Base-by-base conservation (phyloP, 768 basidiomycete species). In the Mycena galopus region DNA sequence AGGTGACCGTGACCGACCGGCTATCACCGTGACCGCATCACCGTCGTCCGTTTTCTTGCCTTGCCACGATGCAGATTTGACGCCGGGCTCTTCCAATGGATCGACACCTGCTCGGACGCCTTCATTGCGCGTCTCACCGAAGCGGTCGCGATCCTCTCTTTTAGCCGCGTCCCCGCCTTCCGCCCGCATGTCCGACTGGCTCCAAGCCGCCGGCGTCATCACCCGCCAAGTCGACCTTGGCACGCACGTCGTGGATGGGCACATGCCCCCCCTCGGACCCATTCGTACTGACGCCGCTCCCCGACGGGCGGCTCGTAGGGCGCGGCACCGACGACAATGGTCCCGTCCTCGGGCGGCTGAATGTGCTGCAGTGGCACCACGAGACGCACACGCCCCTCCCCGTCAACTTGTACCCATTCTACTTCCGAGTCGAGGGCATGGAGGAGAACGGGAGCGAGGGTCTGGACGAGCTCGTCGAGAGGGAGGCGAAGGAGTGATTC, bases 371-470 rank as follows among this genome's bases (percentile, higher is more conserved):
- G 77, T 96, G 94, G 66, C 96, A 97, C 68, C 83, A 88, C 59
- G 84, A 91, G 67, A 88, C 89, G 39, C 85, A 88, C 27, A 84
- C 90, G 53, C 88, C 90, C 39, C 88, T 98, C 23, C 97, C 97
- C 1, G 95, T 98, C 30, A 98, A 98, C 80, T 82, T 98, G 66
- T n/a, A n/a, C n/a, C n/a, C n/a, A n/a, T n/a, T n/a, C n/a, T 90
- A 91, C 74, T 92, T 94, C 85, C 95, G 94, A 86, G 96, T 99
- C 77, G 97, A 99, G 81, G 97, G 94, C 5, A 99, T 98, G 97
- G 97, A 99, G 81, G 97, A 99, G 85, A 93, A 88, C 72, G 97
- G 96, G 7, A 94, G 93, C 50, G 94, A 95, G 76, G 96, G 96
- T 2, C 87, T 98, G 16, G 96, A 98, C 77, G 94, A 94, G 37